Conservation (phyloP, 1,284 basidiomycete genomes). For the Ustilago shanxiensis region DNA sequence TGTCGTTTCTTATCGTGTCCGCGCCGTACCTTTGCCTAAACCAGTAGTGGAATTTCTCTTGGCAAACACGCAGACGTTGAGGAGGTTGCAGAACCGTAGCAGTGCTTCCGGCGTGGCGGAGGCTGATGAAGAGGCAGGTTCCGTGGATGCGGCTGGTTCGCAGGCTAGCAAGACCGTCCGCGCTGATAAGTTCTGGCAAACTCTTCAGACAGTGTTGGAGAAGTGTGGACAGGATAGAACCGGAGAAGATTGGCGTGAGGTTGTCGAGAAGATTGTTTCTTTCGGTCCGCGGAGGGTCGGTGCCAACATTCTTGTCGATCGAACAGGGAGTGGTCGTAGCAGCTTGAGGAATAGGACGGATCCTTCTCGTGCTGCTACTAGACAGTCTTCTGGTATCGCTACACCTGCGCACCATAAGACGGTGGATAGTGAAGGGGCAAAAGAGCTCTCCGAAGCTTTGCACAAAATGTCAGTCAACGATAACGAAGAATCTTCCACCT, state of each 20-base stretch:
- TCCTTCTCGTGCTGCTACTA: conserved; percentile 21
- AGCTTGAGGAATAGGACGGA: conserved; percentile 41
- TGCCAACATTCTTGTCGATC: conserved; percentile 86
- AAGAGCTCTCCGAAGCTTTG: conserved; percentile 36
- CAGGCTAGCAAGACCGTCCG: conserved; percentile 54
- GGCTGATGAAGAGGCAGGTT: conserved; percentile 28
- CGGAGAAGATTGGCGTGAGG: conserved; percentile 84
- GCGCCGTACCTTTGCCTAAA: conserved; percentile 83
- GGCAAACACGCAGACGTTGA: conserved; percentile 76
- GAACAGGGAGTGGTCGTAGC: conserved; percentile 51
- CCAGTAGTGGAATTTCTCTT: conserved; percentile 80
- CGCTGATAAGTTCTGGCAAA: conserved; percentile 81
- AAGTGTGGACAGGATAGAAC: conserved; percentile 72
- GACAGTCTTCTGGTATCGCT: conserved; percentile 33
- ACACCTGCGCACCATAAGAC: conserved; percentile 14
- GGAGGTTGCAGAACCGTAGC: conserved; percentile 55
- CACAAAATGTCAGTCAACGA: conserved; percentile 21
- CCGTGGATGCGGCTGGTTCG: conserved; percentile 35
- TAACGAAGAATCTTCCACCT: not conserved
- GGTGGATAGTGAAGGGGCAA: conserved; percentile 2
- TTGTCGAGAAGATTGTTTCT: conserved; percentile 84
- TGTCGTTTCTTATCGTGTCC: conserved; percentile 84
- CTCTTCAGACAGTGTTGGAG: conserved; percentile 77
- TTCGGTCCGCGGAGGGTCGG: conserved; percentile 92
- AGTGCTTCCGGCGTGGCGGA: conserved; percentile 39